A percentile compares a stretch with the other conserved stretches of the same genome.
Conservation (phyloP, 306 rosid genomes). For the Cyamopsis tetragonoloba region DNA sequence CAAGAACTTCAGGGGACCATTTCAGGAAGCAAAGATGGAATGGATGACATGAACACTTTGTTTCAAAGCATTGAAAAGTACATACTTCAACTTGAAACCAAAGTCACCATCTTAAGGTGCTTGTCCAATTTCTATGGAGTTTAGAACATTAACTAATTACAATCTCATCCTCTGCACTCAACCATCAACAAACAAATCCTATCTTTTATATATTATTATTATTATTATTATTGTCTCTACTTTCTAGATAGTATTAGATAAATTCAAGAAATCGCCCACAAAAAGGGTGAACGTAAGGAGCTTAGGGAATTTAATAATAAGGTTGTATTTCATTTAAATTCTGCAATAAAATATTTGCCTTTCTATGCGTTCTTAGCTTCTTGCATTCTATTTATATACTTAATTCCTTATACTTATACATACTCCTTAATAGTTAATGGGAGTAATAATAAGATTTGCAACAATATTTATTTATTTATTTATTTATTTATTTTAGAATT, state of each 20-base stretch:
- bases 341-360: neutral
- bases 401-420: too few relatives aligned
- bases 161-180: neutral
- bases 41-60: constrained; percentile 40
- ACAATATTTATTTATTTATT: too few relatives aligned
- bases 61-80: constrained; percentile 48
- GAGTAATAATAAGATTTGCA: too few relatives aligned
- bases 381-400: neutral
- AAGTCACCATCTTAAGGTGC: constrained; percentile 49
- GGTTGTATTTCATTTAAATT: neutral
- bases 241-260: too few relatives aligned
- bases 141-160: constrained; percentile 1
- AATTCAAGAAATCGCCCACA: too few relatives aligned
- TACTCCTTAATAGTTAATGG: too few relatives aligned
- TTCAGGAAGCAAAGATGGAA: constrained; percentile 46
- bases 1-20: constrained; percentile 47
- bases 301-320: neutral
- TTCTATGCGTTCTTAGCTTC: neutral
- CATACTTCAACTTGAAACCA: constrained; percentile 51
- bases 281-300: neutral
- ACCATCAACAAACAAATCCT: too few relatives aligned
- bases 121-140: constrained; percentile 61
- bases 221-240: too few relatives aligned
- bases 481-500: too few relatives aligned
- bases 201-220: too few relatives aligned